These are phyloP conservation scores for Botryotinia globosa DNA, from an alignment of 2,329 filamentous ascomycete genomes.

Conservation along the genomic window DNA sequence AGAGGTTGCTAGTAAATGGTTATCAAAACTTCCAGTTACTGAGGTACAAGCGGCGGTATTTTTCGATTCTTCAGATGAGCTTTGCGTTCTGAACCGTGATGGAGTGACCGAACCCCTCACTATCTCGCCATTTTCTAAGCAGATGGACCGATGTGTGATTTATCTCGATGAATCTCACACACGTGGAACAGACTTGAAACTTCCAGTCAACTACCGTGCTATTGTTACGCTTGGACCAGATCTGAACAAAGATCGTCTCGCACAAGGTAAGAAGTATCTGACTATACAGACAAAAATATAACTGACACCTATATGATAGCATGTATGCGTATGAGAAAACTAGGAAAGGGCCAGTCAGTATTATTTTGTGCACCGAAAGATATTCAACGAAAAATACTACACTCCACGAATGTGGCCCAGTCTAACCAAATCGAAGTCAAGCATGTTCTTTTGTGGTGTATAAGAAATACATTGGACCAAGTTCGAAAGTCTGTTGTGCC, in stretches of 20 bases:
- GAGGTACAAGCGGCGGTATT: conserved; percentile 52
- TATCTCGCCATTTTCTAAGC: conserved; percentile 55
- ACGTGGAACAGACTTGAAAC: conserved; percentile 63
- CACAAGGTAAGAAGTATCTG: conserved; percentile 15
- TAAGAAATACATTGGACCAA: conserved; percentile 55
- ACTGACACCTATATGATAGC: conserved; percentile 43
- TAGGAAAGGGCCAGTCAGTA: conserved; percentile 65
- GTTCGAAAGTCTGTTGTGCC: conserved; percentile 50
- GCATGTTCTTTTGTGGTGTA: conserved; percentile 59
- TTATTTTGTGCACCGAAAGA: conserved; percentile 59
- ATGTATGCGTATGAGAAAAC: conserved; percentile 68
- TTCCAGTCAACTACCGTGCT: conserved; percentile 58
- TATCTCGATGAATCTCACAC: conserved; percentile 72
- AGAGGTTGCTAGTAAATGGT: conserved; percentile 53
- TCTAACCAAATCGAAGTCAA: conserved; percentile 43
- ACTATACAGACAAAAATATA: not conserved
- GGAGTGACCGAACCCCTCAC: conserved; percentile 50
- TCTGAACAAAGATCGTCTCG: conserved; percentile 60
- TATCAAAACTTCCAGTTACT: conserved; percentile 38
- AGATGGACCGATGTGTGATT: conserved; percentile 59
- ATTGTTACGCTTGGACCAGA: conserved; percentile 64
- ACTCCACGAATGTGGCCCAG: conserved; percentile 24
- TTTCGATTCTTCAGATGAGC: conserved; percentile 54
- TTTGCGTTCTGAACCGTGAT: conserved; percentile 51
- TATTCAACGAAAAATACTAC: conserved; percentile 52